A percentile compares a stretch with the other conserved stretches of the same genome.
Conservation (phyloP, 2,329 filamentous ascomycete genomes). For the Pyrenochaeta sp. region DNA sequence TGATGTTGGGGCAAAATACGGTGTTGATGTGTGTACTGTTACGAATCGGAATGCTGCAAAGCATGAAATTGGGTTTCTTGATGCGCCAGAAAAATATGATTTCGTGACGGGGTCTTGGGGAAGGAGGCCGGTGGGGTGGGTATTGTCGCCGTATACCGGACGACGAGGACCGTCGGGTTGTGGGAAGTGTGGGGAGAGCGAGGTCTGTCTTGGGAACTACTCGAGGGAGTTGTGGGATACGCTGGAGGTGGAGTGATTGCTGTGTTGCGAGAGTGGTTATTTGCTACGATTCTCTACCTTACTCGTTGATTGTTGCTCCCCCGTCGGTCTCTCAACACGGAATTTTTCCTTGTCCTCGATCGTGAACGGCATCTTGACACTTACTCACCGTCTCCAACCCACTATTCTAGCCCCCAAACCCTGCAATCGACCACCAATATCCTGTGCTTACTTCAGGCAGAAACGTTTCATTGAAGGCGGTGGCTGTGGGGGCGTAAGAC, state of each 20-base stretch:
- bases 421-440: too few relatives aligned
- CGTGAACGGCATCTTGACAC: too few relatives aligned
- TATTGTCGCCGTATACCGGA: conserved; percentile 15
- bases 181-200: conserved; percentile 17
- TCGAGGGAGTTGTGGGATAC: conserved; percentile 14
- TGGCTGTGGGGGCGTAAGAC: not conserved
- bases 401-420: not conserved
- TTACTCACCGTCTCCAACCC: too few relatives aligned
- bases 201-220: conserved; percentile 7
- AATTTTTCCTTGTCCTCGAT: too few relatives aligned
- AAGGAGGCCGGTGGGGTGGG: conserved; percentile 13
- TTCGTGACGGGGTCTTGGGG: conserved; percentile 12
- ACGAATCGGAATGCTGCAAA: conserved; percentile 5
- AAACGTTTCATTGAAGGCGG: not conserved
- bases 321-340: too few relatives aligned
- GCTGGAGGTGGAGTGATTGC: not conserved
- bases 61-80: conserved; percentile 4
- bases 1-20: conserved; percentile 4
- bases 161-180: conserved; percentile 11
- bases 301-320: too few relatives aligned
- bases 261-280: too few relatives aligned
- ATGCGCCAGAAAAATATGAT: conserved; percentile 15
- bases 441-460: not conserved
- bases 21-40: conserved; percentile 17
- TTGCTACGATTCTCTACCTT: too few relatives aligned